Evolutionary conservation across 2,329 filamentous ascomycete species (phyloP).

Genomic region (Verticillium nubilum): DNA sequence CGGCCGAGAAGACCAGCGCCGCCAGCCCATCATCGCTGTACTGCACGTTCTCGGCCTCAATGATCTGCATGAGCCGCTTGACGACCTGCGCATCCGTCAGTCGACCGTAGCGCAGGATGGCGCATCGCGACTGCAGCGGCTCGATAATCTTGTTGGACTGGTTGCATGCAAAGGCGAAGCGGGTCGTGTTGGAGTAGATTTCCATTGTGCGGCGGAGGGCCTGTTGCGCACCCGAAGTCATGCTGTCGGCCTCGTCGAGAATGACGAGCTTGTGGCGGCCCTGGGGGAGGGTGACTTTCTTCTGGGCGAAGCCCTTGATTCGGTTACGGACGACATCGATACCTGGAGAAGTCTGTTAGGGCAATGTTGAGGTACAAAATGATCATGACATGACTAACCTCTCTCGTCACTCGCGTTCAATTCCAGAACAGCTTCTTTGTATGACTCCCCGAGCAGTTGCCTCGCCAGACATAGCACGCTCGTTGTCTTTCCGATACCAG

Average conservation of each 20-base stretch:
- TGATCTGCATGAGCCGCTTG: slow-evolving; percentile 85
- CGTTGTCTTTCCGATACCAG: slow-evolving; percentile 97
- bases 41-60: slow-evolving; percentile 83
- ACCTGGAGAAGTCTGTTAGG: slow-evolving; percentile 37
- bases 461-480: slow-evolving; percentile 89
- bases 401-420: slow-evolving; percentile 95
- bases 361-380: background rate
- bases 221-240: slow-evolving; percentile 96
- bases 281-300: slow-evolving; percentile 90
- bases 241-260: slow-evolving; percentile 95
- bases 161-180: slow-evolving; percentile 98
- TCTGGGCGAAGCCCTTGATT: slow-evolving; percentile 98
- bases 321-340: slow-evolving; percentile 96
- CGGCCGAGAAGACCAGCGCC: slow-evolving; percentile 93
- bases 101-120: slow-evolving; percentile 88
- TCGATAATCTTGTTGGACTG: slow-evolving; percentile 99
- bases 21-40: slow-evolving; percentile 91
- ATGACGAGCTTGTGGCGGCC: slow-evolving; percentile 96
- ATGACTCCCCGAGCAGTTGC: slow-evolving; percentile 84
- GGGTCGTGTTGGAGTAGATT: slow-evolving; percentile 93
- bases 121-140: slow-evolving; percentile 93
- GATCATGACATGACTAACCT: slow-evolving; percentile 41
- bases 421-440: slow-evolving; percentile 96
- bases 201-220: slow-evolving; percentile 96
- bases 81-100: slow-evolving; percentile 91